phyloP scores from a whole-genome alignment of 495 filamentous ascomycete genomes.

The Aspergillus ostianus region DNA sequence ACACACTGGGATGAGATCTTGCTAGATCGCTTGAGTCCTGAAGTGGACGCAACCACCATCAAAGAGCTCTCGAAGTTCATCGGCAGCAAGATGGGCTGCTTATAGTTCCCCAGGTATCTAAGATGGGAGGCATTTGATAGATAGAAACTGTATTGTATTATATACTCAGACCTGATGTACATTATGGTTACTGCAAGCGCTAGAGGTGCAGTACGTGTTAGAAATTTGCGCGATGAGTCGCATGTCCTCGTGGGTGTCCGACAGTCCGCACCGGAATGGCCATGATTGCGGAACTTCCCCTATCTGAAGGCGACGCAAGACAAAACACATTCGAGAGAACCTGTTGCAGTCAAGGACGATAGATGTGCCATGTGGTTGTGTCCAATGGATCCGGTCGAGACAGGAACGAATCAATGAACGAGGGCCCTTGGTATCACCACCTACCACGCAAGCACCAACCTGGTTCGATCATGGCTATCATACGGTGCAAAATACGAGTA shows the following conservation, averaged over 20 bases:
- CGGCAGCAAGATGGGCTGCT: slow-evolving; percentile 21
- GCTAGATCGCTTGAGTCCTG: slow-evolving; percentile 11
- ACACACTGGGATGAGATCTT: slow-evolving; percentile 33
- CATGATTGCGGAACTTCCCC: no score
- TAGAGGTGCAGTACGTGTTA: background rate
- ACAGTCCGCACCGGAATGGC: no score
- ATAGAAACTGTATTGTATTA: slow-evolving; percentile 1
- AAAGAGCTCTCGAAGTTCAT: slow-evolving; percentile 24
- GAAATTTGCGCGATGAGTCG: background rate
- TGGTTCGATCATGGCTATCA: no score
- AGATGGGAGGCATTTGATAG: background rate
- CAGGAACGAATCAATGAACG: no score
- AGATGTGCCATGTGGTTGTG: no score
- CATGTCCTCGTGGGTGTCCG: no score
- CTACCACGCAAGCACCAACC: no score
- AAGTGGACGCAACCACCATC: slow-evolving; percentile 11
- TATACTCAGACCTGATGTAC: background rate
- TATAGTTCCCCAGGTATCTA: background rate
- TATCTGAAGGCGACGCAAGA: no score
- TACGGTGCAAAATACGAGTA: background rate
- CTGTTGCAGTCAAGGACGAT: no score
- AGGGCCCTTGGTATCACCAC: no score
- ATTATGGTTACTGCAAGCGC: background rate
- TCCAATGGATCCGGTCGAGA: no score
- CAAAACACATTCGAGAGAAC: no score